Base-by-base conservation (phyloP, 2,329 filamentous ascomycete genomes). In the Aspergillus cejpii region DNA sequence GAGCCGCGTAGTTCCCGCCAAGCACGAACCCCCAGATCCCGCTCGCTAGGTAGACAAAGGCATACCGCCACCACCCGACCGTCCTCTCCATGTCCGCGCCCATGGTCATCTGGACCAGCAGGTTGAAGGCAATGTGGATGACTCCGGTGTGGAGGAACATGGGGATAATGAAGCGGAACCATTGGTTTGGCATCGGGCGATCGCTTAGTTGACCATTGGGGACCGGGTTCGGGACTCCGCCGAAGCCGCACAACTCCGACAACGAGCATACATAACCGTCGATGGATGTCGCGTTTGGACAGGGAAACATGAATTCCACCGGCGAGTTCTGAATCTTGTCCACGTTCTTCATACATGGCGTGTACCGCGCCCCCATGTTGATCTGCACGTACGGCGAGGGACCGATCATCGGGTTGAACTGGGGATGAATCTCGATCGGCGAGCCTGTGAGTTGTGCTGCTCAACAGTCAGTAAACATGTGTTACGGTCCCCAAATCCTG, bases 1-100 rank as follows among this genome's bases (percentile, higher is more conserved):
- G 80, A 1, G 85, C 84, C 1, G 91, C 89, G 62, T 88, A 97
- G 66, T 97, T 98, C 10, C 88, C 92, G 51, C 92, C 91, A 55
- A 98, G 78, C 2, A 97, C 86, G 61, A 94, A 95, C 7, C 92
- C 92, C 60, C 97, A 97, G 54, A 97, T 97, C 20, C 92, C 92
- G 23, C 87, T 81, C 50, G 82, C 83, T 60, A 97, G 78, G 65
- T 98, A 98, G 39, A 97, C 88, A 39, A 98, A 68, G 37, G 85
- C 80, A 68, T 94, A 97, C 29, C 92, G 84, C 54, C 96, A 76
- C 28, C 85, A 82, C 2, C 92, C 92, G 57, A 98, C 95, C 41
- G 85, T 80, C 54, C 82, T 79, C 65, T 98, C 92, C 80, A 98
- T 94, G 58, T 98, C 92, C 31, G 85, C 83, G 23, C 85, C 92